A percentile compares a stretch with the other conserved stretches of the same genome.
phyloP scores from a whole-genome alignment of 169 alveolate genomes.

The Plasmodium gonderi region DNA sequence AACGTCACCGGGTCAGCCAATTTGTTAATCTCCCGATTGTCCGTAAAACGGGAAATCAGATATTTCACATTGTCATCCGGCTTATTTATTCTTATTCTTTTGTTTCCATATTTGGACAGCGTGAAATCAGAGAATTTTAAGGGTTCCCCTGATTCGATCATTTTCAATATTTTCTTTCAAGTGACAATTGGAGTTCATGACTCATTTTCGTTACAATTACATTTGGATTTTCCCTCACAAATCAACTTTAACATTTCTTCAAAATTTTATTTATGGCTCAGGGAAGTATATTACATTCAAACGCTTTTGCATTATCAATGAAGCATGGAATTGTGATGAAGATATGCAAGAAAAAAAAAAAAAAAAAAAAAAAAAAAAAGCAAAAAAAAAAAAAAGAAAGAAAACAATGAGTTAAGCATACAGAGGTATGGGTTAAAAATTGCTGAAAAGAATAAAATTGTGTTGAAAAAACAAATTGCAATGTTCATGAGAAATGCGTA shows the following conservation, averaged over 20 bases:
- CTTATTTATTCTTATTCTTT: constrained; percentile 60
- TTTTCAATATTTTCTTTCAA: constrained; percentile 17
- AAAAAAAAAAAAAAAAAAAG: no score
- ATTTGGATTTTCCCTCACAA: neutral
- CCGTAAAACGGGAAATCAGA: constrained; percentile 66
- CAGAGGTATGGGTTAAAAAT: no score
- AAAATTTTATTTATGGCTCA: no score
- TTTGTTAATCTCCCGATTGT: constrained; percentile 40
- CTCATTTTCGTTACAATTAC: neutral
- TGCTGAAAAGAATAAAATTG: no score
- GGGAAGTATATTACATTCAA: no score
- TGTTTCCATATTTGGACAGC: constrained; percentile 59
- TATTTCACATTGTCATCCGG: constrained; percentile 20
- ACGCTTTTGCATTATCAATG: no score
- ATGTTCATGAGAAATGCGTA: no score
- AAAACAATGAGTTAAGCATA: no score
- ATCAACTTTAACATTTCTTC: neutral
- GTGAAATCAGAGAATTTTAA: constrained; percentile 52
- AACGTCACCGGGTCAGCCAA: constrained; percentile 47
- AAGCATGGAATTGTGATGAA: no score
- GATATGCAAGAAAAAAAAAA: no score
- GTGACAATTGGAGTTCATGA: neutral
- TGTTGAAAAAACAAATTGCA: no score
- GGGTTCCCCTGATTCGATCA: constrained; percentile 41
- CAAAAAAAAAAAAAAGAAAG: no score